Evolutionary conservation across 2,329 filamentous ascomycete genomes (phyloP).

Genomic region (Fusarium chuoi): DNA sequence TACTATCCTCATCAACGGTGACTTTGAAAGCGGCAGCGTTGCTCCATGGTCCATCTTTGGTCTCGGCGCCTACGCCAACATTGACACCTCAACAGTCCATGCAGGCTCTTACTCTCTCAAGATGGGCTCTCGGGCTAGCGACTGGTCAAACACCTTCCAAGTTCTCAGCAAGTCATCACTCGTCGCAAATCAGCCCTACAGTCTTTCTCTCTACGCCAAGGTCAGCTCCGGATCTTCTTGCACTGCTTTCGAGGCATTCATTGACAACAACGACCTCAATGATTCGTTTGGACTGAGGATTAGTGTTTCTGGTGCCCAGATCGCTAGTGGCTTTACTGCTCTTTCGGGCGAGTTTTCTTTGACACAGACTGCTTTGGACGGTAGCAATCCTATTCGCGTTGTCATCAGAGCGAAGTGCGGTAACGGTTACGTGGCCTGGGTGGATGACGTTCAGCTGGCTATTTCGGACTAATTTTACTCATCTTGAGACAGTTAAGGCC

Average conservation of each 20-base stretch:
- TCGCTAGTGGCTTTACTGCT: neutral
- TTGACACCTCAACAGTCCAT: no score
- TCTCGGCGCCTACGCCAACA: neutral
- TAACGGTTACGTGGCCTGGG: neutral
- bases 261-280: neutral
- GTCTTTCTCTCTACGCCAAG: neutral
- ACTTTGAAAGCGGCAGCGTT: neutral
- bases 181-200: neutral
- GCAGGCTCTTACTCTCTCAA: neutral
- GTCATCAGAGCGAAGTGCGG: neutral
- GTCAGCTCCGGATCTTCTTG: neutral
- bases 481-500: rapidly evolving
- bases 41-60: neutral
- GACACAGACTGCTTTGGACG: neutral
- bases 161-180: neutral
- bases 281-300: neutral
- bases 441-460: neutral
- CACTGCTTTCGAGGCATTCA: neutral
- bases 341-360: neutral
- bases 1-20: neutral
- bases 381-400: neutral
- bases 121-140: neutral
- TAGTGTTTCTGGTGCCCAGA: neutral
- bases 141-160: neutral
- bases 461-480: neutral